Percentiles rank a stretch among this genome's conserved stretches.
Conservation (phyloP, 805 yeast species). For the Lachancea mirantina region DNA sequence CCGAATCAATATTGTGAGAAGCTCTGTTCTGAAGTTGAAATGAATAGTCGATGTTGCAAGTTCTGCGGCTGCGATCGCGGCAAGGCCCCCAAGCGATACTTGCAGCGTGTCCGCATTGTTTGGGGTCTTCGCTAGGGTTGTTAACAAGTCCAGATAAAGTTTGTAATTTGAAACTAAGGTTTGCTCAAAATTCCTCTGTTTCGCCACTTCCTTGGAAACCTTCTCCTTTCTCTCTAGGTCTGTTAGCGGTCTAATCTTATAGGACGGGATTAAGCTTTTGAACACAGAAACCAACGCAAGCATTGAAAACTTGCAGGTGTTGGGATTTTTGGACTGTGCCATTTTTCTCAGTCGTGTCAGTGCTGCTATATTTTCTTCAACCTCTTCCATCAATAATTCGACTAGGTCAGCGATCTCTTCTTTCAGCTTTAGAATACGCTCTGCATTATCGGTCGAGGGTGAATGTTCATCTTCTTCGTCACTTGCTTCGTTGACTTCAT, state of each 20-base stretch:
- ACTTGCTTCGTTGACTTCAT: conserved; percentile 13
- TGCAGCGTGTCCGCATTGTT: conserved; percentile 28
- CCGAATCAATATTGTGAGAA: conserved; percentile 59
- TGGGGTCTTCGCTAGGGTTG: conserved; percentile 36
- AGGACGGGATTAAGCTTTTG: conserved; percentile 81
- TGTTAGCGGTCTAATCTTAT: conserved; percentile 73
- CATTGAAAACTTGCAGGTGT: conserved; percentile 62
- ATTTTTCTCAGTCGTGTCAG: conserved; percentile 62
- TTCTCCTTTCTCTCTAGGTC: conserved; percentile 77
- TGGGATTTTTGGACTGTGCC: conserved; percentile 60
- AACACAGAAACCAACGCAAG: conserved; percentile 78
- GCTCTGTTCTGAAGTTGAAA: conserved; percentile 76
- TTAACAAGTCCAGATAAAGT: conserved; percentile 52
- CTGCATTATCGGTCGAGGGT: conserved; percentile 40
- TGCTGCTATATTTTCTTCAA: conserved; percentile 71
- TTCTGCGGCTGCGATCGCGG: conserved; percentile 76
- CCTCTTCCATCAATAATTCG: conserved; percentile 71
- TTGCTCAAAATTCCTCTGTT: conserved; percentile 75
- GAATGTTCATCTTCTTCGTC: conserved; percentile 25
- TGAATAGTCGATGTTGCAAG: conserved; percentile 59
- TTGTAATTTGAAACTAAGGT: conserved; percentile 61
- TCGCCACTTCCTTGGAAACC: conserved; percentile 76
- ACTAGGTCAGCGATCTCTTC: conserved; percentile 83
- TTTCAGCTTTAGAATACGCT: conserved; percentile 53
- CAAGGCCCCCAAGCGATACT: conserved; percentile 42